These are phyloP conservation scores for Phaeophleospora eucalypticola DNA, from an alignment of 2,329 filamentous ascomycete genomes.

Conservation along the genomic window DNA sequence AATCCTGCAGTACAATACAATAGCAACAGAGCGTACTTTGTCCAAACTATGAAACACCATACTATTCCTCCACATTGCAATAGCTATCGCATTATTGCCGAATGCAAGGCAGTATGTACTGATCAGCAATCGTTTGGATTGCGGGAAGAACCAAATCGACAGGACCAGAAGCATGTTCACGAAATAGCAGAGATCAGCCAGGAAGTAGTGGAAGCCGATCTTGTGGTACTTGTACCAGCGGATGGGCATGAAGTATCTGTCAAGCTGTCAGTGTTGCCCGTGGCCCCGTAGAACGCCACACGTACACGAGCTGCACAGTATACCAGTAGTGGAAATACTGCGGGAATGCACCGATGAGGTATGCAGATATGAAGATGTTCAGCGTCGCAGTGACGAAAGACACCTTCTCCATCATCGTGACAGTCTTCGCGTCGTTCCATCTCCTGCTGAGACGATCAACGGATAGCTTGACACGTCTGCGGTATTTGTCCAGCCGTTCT, in stretches of 20 bases:
- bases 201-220: conserved; percentile 92
- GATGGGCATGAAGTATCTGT: conserved; percentile 91
- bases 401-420: conserved; percentile 87
- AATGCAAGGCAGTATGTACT: conserved; percentile 87
- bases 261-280: conserved; percentile 13
- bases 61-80: conserved; percentile 98
- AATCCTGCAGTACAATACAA: conserved; percentile 10
- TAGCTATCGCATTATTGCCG: conserved; percentile 95
- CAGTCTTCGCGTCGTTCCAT: conserved; percentile 86
- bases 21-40: conserved; percentile 63
- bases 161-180: conserved; percentile 83
- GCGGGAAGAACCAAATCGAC: conserved; percentile 84
- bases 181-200: conserved; percentile 97
- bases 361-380: conserved; percentile 96
- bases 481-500: conserved; percentile 88
- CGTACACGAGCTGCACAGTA: conserved; percentile 33
- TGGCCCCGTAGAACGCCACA: background rate
- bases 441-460: conserved; percentile 81
- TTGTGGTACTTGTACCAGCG: conserved; percentile 87
- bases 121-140: conserved; percentile 86
- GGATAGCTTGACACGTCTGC: conserved; percentile 76
- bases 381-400: conserved; percentile 94
- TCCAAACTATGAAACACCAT: conserved; percentile 98
- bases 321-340: conserved; percentile 93
- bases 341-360: conserved; percentile 80